Conservation (phyloP, 176 grass and related monocot genomes). For the Cenchrus fungigraminus region DNA sequence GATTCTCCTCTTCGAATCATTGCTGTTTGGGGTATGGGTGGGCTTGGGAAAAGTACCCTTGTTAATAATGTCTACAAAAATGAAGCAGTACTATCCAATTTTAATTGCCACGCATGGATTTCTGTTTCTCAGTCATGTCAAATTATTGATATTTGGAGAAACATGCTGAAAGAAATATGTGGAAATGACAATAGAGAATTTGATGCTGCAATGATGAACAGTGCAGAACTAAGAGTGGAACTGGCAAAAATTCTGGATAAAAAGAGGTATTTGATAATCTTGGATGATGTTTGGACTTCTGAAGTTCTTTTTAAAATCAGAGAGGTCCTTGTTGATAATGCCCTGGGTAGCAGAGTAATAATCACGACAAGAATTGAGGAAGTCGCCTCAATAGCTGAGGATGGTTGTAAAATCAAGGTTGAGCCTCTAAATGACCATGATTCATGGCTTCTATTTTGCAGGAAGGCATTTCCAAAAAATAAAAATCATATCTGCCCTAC, state of each 20-base stretch:
- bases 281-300: constrained; percentile 53
- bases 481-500: constrained; percentile 27
- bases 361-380: constrained; percentile 42
- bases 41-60: constrained; percentile 58
- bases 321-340: constrained; percentile 24
- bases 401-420: constrained; percentile 33
- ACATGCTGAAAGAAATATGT: constrained; percentile 28
- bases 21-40: constrained; percentile 63
- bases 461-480: constrained; percentile 35
- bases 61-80: constrained; percentile 48
- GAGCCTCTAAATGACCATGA: constrained; percentile 16
- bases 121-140: constrained; percentile 40
- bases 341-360: constrained; percentile 37
- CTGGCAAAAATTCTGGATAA: background rate
- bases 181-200: constrained; percentile 2
- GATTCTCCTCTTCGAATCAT: constrained; percentile 11
- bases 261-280: constrained; percentile 44
- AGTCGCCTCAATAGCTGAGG: constrained; percentile 45
- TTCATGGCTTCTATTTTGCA: constrained; percentile 53
- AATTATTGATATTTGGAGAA: constrained; percentile 24
- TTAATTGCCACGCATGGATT: constrained; percentile 43
- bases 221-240: constrained; percentile 5
- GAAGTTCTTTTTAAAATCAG: constrained; percentile 1
- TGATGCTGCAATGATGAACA: constrained; percentile 20
- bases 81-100: constrained; percentile 6